Base-by-base conservation (phyloP, 2,329 filamentous ascomycete genomes). In the Madurella mycetomatis region DNA sequence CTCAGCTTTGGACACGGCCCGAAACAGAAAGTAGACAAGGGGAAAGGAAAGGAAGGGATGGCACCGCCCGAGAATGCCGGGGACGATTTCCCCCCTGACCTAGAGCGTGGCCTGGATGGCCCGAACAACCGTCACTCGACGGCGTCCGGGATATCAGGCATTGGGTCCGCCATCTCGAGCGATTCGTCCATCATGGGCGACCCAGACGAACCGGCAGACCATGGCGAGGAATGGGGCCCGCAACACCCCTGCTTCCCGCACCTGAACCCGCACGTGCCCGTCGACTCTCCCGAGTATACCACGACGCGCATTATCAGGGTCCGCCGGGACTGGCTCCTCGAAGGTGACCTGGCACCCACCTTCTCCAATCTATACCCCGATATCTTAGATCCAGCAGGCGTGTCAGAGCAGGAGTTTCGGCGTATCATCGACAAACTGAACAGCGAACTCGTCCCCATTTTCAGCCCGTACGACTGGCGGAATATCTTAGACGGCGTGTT, bases 341-440 rank as follows among this genome's bases (percentile, higher is more conserved):
- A 86, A 57, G 94, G 92, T 37, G 94, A 99, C 70, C 75, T 96
- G 30, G 92, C 92, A 1, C 94, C 94, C 0, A 90, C 92, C 0
- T 97, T 95, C 68, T 94, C 90, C 15, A 96, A 97, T 65, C 77
- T 96, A 2, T 99, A 99, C 65, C 94, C 94, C 0, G 94, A 99
- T 68, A 95, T 99, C 54, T 77, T 99, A 8, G 92, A 96, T 61
- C 90, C 91, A 0, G 83, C 83, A 0, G 83, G 92, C 32, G 74
- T 99, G 42, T 80, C 83, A 1, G 94, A 99, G 69, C 85, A 86
- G 55, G 90, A 95, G 64, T 99, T 99, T 66, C 84, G 94, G 3
- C 78, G 79, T 11, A 74, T 97, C 31, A 83, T 99, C 52, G 84
- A 91, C 55, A 88, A 85, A 65, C 79, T 97, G 51, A 99, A 99